Base-by-base conservation (phyloP, 108 stramenopile species). In the Conticribra weissflogii region DNA sequence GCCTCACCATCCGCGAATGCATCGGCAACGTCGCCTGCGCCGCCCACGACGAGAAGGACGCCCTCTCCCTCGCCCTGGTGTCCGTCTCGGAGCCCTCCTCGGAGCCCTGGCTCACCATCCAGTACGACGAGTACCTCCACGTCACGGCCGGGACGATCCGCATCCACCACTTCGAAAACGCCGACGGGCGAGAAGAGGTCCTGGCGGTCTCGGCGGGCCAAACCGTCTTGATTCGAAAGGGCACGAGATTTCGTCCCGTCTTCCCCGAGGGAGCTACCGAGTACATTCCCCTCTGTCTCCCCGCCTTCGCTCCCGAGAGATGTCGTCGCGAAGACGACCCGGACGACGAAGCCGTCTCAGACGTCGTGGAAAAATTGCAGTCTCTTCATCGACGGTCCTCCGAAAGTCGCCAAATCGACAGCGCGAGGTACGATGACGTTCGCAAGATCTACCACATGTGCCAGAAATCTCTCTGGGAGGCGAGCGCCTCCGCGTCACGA, bases 401-500 rank as follows among this genome's bases (percentile, higher is more conserved):
- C 44, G 14, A 30, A n/a, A 16, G 0, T 49, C 19, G 17, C 15
- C 62, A 15, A 27, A 51, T 65, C n/a, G 53, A 55, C 46, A 60
- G 66, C 28, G 58, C 36, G 17, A 46, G 73, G 25, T 66, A 60
- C 54, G 22, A 61, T 17, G 19, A 59, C 31, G 47, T 78, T 25
- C 52, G 45, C 32, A 59, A 54, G 22, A 54, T 95, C 31, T 95
- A 90, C 68, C 94, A 95, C 82, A 91, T 95, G 88, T 95, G 94
- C 64, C 74, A 74, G 58, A 82, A 86, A 62, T 33, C 73, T 0
- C 22, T 49, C 7, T 95, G 91, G 90, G 85, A 91, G n/a, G 71
- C 76, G 19, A 78, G 88, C 14, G 59, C 72, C 2, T 27, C 81
- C 9, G 31, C 68, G 21, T 59, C 62, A 23, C 71, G 63, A 22